Percentiles rank a stretch among this genome's conserved stretches.
phyloP scores from a whole-genome alignment of 176 grass and related monocot species.

The barley (Hordeum vulgare) region DNA sequence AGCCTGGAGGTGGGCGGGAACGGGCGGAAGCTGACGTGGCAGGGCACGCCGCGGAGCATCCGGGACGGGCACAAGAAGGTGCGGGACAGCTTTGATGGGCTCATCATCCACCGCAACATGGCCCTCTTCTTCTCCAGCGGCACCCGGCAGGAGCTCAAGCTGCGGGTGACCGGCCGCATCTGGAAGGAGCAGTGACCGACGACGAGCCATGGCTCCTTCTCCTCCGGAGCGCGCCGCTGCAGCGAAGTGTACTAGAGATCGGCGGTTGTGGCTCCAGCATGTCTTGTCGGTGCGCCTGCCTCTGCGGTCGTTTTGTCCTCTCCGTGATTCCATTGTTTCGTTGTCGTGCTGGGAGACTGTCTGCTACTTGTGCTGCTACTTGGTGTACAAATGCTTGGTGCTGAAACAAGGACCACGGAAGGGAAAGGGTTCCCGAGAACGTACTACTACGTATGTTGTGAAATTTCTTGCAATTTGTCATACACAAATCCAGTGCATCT shows the following conservation, averaged over 20 bases:
- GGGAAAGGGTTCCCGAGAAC: not conserved
- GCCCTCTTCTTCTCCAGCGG: conserved; percentile 47
- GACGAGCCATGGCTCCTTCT: not conserved
- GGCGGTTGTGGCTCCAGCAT: not conserved
- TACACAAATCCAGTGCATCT: not conserved
- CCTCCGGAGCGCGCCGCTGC: not conserved
- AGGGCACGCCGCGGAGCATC: conserved; percentile 46
- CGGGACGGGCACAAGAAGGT: conserved; percentile 47
- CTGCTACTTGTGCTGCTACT: not conserved
- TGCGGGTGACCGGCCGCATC: conserved; percentile 49
- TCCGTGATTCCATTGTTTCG: not conserved
- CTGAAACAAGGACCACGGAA: not conserved
- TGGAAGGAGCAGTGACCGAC: conserved; percentile 41
- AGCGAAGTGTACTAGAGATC: not conserved
- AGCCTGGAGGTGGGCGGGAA: conserved; percentile 52
- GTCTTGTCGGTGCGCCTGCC: not conserved
- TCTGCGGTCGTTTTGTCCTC: not conserved
- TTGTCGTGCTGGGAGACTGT: not conserved
- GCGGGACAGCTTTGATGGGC: conserved; percentile 52
- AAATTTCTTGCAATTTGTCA: not conserved
- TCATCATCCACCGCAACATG: conserved; percentile 59
- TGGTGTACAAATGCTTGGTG: conserved; percentile 10
- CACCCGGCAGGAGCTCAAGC: conserved; percentile 47
- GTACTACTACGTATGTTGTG: not conserved
- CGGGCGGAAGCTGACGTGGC: conserved; percentile 43